These are phyloP conservation scores for Pseudogymnoascus sp. DNA, from an alignment of 2,329 filamentous ascomycete genomes.

Conservation along the genomic window DNA sequence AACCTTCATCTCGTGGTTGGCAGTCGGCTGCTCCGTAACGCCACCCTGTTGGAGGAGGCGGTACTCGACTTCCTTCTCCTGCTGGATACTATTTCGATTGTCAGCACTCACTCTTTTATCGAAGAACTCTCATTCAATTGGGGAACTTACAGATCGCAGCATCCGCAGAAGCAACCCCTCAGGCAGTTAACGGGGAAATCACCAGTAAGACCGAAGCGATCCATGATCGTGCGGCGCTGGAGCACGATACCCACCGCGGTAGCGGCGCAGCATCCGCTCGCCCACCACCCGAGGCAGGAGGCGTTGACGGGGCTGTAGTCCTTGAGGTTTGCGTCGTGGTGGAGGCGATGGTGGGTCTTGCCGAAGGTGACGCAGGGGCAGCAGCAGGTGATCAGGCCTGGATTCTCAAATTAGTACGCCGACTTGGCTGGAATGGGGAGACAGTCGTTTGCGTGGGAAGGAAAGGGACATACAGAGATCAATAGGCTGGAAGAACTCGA, in stretches of 20 bases:
- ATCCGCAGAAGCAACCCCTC: constrained; percentile 25
- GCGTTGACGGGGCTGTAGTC: constrained; percentile 31
- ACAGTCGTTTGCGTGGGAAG: not conserved
- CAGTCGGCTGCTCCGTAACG: constrained; percentile 3
- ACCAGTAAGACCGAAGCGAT: constrained; percentile 26
- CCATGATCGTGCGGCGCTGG: constrained; percentile 26
- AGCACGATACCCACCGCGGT: constrained; percentile 22
- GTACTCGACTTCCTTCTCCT: constrained; percentile 21
- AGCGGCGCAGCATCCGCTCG: constrained; percentile 21
- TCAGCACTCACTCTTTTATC: not conserved
- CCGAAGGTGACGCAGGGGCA: constrained; percentile 34
- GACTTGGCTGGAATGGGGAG: not conserved
- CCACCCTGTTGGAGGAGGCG: constrained; percentile 14
- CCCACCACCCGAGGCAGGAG: constrained; percentile 25
- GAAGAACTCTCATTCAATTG: not conserved
- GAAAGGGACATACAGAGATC: constrained; percentile 19
- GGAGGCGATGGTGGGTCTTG: constrained; percentile 32
- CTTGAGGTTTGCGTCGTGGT: constrained; percentile 29
- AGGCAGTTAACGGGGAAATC: constrained; percentile 22
- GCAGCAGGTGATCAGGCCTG: constrained; percentile 30
- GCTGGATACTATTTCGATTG: constrained; percentile 17
- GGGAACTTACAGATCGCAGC: constrained; percentile 22
- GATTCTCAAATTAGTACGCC: not conserved
- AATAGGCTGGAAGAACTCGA: constrained; percentile 25
- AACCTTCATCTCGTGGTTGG: constrained; percentile 7